Base-by-base conservation (phyloP, 2,329 filamentous ascomycete species). In the Phialophora verrucosa region DNA sequence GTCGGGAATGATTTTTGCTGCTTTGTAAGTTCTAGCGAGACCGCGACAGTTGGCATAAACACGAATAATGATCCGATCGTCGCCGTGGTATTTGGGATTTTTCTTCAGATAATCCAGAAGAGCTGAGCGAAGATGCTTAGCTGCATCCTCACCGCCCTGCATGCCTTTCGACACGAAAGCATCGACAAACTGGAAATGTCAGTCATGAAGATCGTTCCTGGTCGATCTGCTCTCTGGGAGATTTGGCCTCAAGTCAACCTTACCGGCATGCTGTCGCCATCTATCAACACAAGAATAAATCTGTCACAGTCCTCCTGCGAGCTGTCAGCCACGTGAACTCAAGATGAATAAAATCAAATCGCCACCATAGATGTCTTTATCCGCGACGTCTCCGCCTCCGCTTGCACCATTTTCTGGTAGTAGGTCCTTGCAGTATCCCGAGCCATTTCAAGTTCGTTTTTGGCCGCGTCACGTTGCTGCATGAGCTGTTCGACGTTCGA, bases 1-100 rank as follows among this genome's bases (percentile, higher is more conserved):
- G 2, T 75, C 67, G 14, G 61, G 35, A 11, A 78, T 70, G 1
- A 69, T 68, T 8, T 67, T 67, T 44, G 75, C 73, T 47, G 61
- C 62, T 38, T 70, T 73, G 65, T 79, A 81, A n/a, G 72, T 73
- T 54, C 74, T 76, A 29, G 73, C 70, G 17, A 81, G 71, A 0
- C 79, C 79, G 23, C 71, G 72, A 11, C 77, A 54, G 63, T 81
- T 81, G 35, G 78, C 78, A 68, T 77, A 81, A 4, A 81, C 75
- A 4, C 77, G 76, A 35, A 81, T 71, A 4, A 74, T 59, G 6
- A 78, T 71, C 50, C 74, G 64, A 23, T 76, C 66, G 35, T 75
- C 74, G 10, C 73, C 71, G 27, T 70, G 68, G 7, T 71, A 60
- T 47, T 67, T 62, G 29, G 65, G 20, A n/a, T 61, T 64, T 10